Conservation (phyloP, 306 rosid species). For the Corylus heterophylla region DNA sequence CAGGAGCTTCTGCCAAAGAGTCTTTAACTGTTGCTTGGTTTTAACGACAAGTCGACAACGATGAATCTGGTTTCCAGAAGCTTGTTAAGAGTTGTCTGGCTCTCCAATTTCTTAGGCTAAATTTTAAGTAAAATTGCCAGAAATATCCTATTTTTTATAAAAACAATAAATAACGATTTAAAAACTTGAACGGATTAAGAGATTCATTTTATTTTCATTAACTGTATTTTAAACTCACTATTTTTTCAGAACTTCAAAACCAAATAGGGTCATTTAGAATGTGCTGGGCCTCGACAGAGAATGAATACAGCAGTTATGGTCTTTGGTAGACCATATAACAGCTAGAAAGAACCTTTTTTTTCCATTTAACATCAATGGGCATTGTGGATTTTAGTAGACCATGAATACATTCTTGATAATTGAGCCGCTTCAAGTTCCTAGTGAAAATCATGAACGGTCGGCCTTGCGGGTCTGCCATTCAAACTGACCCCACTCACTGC, state of each 20-base stretch:
- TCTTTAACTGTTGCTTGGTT: not conserved
- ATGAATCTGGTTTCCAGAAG: not conserved
- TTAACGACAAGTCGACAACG: not conserved
- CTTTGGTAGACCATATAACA: not conserved
- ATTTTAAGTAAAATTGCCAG: too few relatives aligned
- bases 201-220: too few relatives aligned
- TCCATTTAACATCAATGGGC: not conserved
- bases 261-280: too few relatives aligned
- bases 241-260: too few relatives aligned
- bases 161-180: too few relatives aligned
- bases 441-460: not conserved
- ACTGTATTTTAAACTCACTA: too few relatives aligned
- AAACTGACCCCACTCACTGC: not conserved
- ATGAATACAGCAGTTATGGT: not conserved
- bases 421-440: constrained; percentile 28
- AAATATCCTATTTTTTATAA: too few relatives aligned
- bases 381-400: not conserved
- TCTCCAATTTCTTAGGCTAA: too few relatives aligned
- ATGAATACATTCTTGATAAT: constrained; percentile 9
- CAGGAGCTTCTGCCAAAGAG: not conserved
- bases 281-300: not conserved
- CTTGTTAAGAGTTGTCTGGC: not conserved
- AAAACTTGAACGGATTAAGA: too few relatives aligned
- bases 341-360: not conserved
- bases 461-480: constrained; percentile 22